These are phyloP conservation scores for Fermentozyma sake DNA, from an alignment of 1,139 yeast species.

Conservation along the genomic window DNA sequence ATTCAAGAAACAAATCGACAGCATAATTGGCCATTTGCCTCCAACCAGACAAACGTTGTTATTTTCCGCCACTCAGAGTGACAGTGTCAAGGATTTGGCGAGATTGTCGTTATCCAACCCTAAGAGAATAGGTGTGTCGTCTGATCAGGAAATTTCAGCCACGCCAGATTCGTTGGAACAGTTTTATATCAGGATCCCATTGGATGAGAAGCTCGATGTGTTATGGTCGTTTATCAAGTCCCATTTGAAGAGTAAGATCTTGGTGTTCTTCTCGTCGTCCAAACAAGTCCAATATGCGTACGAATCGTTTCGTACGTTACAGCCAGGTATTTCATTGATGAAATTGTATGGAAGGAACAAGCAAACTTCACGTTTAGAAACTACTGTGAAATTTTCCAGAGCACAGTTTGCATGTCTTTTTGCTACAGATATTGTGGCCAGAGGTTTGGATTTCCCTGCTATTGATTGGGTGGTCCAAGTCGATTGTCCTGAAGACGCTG, in stretches of 20 bases:
- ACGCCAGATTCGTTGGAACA: slow-evolving; percentile 88
- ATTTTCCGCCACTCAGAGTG: slow-evolving; percentile 93
- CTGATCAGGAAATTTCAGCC: slow-evolving; percentile 44
- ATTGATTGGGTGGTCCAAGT: slow-evolving; percentile 97
- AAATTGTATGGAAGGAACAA: slow-evolving; percentile 95
- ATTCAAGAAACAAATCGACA: slow-evolving; percentile 82
- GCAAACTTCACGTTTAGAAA: slow-evolving; percentile 88
- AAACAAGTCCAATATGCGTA: slow-evolving; percentile 93
- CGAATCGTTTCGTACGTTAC: slow-evolving; percentile 85
- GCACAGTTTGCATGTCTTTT: slow-evolving; percentile 86
- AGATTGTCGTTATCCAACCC: slow-evolving; percentile 82
- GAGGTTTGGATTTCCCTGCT: slow-evolving; percentile 96
- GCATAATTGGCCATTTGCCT: slow-evolving; percentile 79
- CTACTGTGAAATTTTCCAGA: slow-evolving; percentile 77
- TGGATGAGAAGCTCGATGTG: slow-evolving; percentile 79
- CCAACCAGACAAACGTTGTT: slow-evolving; percentile 81
- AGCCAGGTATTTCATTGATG: slow-evolving; percentile 92
- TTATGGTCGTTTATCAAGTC: slow-evolving; percentile 88
- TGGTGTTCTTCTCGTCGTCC: slow-evolving; percentile 88
- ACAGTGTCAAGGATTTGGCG: slow-evolving; percentile 82
- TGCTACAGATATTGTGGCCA: slow-evolving; percentile 95
- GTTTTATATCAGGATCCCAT: slow-evolving; percentile 64
- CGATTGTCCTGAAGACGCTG: slow-evolving; percentile 94
- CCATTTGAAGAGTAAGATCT: slow-evolving; percentile 77
- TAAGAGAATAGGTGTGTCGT: slow-evolving; percentile 58